Percentiles rank a stretch among this genome's conserved stretches.
Conservation (phyloP, 768 basidiomycete genomes). For the Auricularia heimuer region DNA sequence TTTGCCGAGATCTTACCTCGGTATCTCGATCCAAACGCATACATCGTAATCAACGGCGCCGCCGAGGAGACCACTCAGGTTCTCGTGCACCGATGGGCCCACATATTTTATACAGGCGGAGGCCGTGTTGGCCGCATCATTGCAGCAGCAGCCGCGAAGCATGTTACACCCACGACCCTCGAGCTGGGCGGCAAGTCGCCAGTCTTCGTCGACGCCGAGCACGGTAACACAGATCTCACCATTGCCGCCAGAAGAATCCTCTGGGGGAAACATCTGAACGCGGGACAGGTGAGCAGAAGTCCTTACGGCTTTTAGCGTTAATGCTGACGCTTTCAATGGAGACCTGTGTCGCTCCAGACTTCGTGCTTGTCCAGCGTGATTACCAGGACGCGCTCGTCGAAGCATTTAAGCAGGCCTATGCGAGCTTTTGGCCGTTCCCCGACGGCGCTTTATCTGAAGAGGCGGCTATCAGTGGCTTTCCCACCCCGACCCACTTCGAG, state of each 20-base stretch:
- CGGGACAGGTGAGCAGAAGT: constrained; percentile 15
- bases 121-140: constrained; percentile 38
- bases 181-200: constrained; percentile 46
- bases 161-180: constrained; percentile 45
- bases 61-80: constrained; percentile 15
- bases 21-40: constrained; percentile 22
- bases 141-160: constrained; percentile 41
- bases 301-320: no score
- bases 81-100: constrained; percentile 34
- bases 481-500: constrained; percentile 43
- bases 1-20: constrained; percentile 19
- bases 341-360: constrained; percentile 27
- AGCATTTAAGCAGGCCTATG: constrained; percentile 34
- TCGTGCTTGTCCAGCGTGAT: constrained; percentile 31
- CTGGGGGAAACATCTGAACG: constrained; percentile 19
- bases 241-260: constrained; percentile 17
- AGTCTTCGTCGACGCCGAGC: constrained; percentile 15
- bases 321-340: constrained; percentile 1
- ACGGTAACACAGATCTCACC: constrained; percentile 9
- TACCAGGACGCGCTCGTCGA: constrained; percentile 38
- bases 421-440: constrained; percentile 44
- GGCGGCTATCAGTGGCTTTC: constrained; percentile 37
- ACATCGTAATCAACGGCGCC: constrained; percentile 16
- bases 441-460: constrained; percentile 29
- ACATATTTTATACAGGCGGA: constrained; percentile 16